Conservation (phyloP, 73 alveolate genomes). For the Symbiodinium pilosum region DNA sequence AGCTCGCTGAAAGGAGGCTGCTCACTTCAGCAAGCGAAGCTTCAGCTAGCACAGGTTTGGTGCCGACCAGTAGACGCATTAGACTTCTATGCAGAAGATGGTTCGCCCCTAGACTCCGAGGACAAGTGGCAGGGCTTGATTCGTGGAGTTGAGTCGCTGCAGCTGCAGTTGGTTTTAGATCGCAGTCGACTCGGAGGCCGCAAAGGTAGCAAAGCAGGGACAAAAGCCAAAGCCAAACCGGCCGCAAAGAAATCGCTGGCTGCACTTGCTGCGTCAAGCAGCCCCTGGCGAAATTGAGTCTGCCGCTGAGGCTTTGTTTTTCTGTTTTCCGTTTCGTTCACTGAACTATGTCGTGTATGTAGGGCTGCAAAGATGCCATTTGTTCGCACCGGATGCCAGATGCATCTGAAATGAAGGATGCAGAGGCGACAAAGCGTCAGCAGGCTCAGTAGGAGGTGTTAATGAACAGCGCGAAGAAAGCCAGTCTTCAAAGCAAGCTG, state of each 20-base stretch:
- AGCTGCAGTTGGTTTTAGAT: constrained; percentile 44
- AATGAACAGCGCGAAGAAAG: not conserved
- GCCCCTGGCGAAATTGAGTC: constrained; percentile 55
- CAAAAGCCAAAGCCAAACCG: not conserved
- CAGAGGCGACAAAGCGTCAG: no score
- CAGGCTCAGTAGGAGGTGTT: not conserved
- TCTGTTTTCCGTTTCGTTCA: not conserved
- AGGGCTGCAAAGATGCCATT: not conserved
- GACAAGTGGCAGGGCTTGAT: constrained; percentile 68
- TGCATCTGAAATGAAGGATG: no score
- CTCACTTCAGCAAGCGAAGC: constrained; percentile 9
- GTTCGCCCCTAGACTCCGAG: constrained; percentile 31
- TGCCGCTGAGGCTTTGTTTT: not conserved
- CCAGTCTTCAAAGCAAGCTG: constrained; percentile 12
- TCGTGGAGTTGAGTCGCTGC: not conserved
- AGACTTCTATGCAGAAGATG: constrained; percentile 33
- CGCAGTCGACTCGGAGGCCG: constrained; percentile 28
- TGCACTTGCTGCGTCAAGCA: constrained; percentile 75
- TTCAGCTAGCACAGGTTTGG: constrained; percentile 50
- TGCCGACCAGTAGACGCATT: constrained; percentile 44
- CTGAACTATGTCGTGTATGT: not conserved
- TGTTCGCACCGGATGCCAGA: no score
- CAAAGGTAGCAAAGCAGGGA: constrained; percentile 50
- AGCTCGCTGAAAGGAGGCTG: not conserved
- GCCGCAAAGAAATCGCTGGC: constrained; percentile 27